Conservation (phyloP, 2,329 filamentous ascomycete genomes). For the Diaporthe vaccinii region DNA sequence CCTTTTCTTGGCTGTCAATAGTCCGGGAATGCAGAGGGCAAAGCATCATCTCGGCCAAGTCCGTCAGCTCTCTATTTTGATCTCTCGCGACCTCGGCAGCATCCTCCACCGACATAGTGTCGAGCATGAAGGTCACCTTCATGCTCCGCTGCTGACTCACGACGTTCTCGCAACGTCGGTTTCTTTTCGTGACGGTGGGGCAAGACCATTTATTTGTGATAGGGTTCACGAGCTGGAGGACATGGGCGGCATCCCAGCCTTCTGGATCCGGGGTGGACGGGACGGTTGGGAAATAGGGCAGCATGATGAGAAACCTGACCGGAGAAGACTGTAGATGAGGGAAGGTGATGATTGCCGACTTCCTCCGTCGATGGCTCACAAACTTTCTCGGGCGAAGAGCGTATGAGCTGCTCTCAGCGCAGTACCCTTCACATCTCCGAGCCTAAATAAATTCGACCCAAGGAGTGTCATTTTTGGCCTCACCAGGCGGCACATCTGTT, state of each 20-base stretch:
- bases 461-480: background rate
- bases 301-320: background rate
- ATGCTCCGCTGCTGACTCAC: background rate
- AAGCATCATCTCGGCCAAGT: background rate
- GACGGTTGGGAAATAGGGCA: background rate
- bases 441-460: too few relatives aligned
- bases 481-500: background rate
- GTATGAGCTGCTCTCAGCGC: background rate
- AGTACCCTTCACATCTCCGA: too few relatives aligned
- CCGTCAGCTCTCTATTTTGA: background rate
- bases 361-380: background rate
- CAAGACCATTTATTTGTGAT: background rate
- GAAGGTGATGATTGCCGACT: background rate
- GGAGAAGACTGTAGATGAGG: background rate
- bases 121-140: background rate
- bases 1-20: background rate
- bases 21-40: background rate
- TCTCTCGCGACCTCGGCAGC: background rate
- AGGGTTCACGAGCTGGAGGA: slow-evolving; percentile 2
- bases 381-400: background rate
- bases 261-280: background rate
- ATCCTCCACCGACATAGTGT: background rate
- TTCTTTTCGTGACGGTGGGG: background rate
- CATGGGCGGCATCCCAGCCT: background rate
- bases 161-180: slow-evolving; percentile 3